phyloP scores from a whole-genome alignment of 371 early-diverging fungal species.

The Mortierella sp. region DNA sequence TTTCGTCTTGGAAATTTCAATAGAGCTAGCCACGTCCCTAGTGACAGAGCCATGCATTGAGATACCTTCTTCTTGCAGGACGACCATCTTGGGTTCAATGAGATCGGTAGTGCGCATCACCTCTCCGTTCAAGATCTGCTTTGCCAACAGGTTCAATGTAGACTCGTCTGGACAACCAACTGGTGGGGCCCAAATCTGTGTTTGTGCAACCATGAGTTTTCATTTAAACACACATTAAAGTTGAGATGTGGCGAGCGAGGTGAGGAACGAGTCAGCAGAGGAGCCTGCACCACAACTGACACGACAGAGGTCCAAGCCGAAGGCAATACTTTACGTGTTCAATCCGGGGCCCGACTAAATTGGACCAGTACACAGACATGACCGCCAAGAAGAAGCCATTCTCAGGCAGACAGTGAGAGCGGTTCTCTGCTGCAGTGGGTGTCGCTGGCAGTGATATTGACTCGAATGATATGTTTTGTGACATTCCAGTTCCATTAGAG shows the following conservation, averaged over 20 bases:
- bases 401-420: conserved; percentile 57
- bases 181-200: conserved; percentile 49
- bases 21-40: no score
- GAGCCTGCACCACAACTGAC: no score
- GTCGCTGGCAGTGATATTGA: conserved; percentile 48
- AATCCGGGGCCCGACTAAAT: conserved; percentile 69
- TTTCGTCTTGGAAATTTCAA: no score
- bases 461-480: conserved; percentile 34
- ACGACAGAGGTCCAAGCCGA: no score
- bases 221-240: conserved; percentile 17
- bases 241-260: conserved; percentile 7
- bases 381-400: conserved; percentile 69
- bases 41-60: no score
- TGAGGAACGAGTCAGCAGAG: no score
- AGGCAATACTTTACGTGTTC: conserved; percentile 60
- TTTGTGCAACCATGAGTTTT: conserved; percentile 29
- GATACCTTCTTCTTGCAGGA: conserved; percentile 60
- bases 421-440: conserved; percentile 46
- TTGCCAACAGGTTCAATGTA: conserved; percentile 57
- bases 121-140: conserved; percentile 72
- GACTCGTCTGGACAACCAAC: conserved; percentile 52
- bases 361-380: conserved; percentile 69
- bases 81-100: conserved; percentile 67
- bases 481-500: conserved; percentile 14
- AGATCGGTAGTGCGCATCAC: conserved; percentile 55